Base-by-base conservation (phyloP, 1,284 basidiomycete genomes). In the Phellopilus nigrolimitatus region DNA sequence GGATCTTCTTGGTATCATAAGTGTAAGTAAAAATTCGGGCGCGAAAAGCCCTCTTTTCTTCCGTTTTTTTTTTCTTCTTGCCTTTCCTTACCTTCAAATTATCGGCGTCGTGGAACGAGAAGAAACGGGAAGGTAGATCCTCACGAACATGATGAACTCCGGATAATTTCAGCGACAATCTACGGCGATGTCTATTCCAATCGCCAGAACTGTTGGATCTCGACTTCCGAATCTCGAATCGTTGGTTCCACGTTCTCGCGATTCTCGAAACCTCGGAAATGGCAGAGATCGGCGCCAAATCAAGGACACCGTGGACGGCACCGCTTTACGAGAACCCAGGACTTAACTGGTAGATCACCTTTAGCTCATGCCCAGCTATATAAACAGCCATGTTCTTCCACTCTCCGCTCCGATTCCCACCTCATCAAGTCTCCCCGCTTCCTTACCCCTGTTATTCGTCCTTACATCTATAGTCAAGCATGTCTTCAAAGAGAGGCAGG, bases 401-500 rank as follows among this genome's bases (percentile, higher is more conserved):
- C 53, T 46, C 49, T 49, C 47, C 56, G 28, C 58, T 56, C 57
- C 46, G 57, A 56, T 53, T 49, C 53, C 55, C 48, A 30, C 56
- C 54, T 24, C 58, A 56, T 54, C 57, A 54, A 59, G 39, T 55
- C 52, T 55, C 48, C 42, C 61, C 61, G 51, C 56, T 59, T 46
- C 44, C 21, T 30, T 51, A 37, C 47, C 34, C 42, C 28, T 38
- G 17, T 33, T 17, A 33, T 51, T 22, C 39, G 47, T 15, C 34
- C 44, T 50, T 54, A 47, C 42, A 53, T 56, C 56, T 47, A 55
- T 57, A 46, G 54, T 3, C 36, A 22, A 15, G 49, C 47, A 88
- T 88, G 86, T 87, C 86, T 59, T 89, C 87, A 54, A 90, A 88
- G 69, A 83, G 91, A 61, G 91, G 91, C 56, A 82, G 91, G 63